A percentile compares a stretch with the other conserved stretches of the same genome.
Conservation (phyloP, 306 rosid species). For the Prunus fruticosa region DNA sequence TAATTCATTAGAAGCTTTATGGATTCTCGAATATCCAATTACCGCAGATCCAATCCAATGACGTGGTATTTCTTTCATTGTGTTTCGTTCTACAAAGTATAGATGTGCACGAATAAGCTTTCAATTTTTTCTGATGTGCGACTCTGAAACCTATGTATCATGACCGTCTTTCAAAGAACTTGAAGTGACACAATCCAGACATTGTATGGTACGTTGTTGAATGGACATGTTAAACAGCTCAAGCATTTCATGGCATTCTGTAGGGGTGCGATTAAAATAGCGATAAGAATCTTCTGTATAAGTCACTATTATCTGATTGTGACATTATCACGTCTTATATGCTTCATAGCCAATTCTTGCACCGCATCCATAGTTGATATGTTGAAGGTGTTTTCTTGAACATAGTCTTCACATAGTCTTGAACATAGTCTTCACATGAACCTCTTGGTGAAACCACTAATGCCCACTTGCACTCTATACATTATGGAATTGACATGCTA, state of each 20-base stretch:
- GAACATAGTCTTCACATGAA: too few relatives aligned
- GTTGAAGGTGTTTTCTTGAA: too few relatives aligned
- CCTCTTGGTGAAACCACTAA: too few relatives aligned
- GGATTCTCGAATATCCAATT: slow-evolving; percentile 34
- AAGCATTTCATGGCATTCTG: slow-evolving; percentile 71
- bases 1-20: slow-evolving; percentile 37
- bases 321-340: too few relatives aligned
- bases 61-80: slow-evolving; percentile 38
- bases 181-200: slow-evolving; percentile 57
- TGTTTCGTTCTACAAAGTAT: neutral
- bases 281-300: slow-evolving; percentile 36
- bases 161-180: slow-evolving; percentile 33
- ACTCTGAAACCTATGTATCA: slow-evolving; percentile 21
- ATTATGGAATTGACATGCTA: too few relatives aligned
- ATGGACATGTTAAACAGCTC: slow-evolving; percentile 81
- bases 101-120: slow-evolving; percentile 1
- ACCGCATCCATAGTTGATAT: too few relatives aligned
- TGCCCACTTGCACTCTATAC: too few relatives aligned
- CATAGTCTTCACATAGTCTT: too few relatives aligned
- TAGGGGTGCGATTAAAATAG: slow-evolving; percentile 75
- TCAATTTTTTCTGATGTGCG: slow-evolving; percentile 9
- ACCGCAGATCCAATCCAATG: slow-evolving; percentile 36
- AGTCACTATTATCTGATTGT: too few relatives aligned
- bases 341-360: too few relatives aligned
- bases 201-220: slow-evolving; percentile 84